Evolutionary conservation across 2,329 filamentous ascomycete species (phyloP).

Genomic region (Penicillium brasilianum): DNA sequence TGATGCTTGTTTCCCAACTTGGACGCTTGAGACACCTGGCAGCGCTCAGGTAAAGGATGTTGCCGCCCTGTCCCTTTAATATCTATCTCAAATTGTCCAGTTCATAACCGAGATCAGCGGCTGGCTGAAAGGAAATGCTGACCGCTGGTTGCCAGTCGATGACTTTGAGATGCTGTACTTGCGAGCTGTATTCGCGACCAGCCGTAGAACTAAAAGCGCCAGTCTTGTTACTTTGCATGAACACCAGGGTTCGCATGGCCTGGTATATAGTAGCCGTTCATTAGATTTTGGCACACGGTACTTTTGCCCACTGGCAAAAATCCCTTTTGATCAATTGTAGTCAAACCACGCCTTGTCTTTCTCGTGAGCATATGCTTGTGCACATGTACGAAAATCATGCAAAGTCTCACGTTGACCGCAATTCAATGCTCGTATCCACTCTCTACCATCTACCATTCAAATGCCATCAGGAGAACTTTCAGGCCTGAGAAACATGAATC

Average conservation of each 20-base stretch:
- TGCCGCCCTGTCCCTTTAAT: conserved; percentile 6
- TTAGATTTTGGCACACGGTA: too few species aligned
- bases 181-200: conserved; percentile 5
- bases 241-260: neutral
- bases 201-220: conserved; percentile 3
- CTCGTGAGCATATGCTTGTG: neutral
- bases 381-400: neutral
- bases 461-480: neutral
- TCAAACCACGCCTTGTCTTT: neutral
- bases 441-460: neutral
- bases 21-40: conserved; percentile 4
- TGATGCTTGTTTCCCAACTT: conserved; percentile 8
- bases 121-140: conserved; percentile 5
- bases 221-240: conserved; percentile 9
- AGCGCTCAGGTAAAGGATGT: conserved; percentile 17
- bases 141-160: conserved; percentile 16
- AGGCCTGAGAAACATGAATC: neutral
- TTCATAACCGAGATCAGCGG: conserved; percentile 14
- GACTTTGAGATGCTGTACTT: conserved; percentile 10
- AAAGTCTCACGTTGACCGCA: neutral
- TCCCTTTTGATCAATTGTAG: neutral
- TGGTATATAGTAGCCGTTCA: too few species aligned
- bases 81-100: conserved; percentile 8
- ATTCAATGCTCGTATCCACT: neutral
- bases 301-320: too few species aligned